Evolutionary conservation across 1,284 basidiomycete genomes (phyloP).

Genomic region (Cryptococcus sp.): DNA sequence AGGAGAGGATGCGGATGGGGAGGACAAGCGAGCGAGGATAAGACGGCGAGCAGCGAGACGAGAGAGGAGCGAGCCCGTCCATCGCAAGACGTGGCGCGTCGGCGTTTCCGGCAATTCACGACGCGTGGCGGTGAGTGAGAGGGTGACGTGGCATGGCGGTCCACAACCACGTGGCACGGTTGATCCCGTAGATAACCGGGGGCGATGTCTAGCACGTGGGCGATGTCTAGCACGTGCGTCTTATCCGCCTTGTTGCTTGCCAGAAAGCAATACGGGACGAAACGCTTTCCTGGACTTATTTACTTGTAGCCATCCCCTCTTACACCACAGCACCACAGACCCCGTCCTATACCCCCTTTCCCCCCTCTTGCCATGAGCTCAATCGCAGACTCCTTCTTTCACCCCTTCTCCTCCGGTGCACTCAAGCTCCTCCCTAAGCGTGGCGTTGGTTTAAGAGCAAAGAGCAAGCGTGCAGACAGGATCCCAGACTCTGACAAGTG

Average conservation of each 20-base stretch:
- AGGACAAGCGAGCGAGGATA: not conserved
- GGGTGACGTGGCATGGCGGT: not conserved
- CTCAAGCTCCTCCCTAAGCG: conserved; percentile 39
- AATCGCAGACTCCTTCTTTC: conserved; percentile 41
- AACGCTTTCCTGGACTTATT: not conserved
- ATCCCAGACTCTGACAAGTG: conserved; percentile 48
- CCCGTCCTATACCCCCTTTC: too few species aligned
- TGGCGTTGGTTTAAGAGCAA: conserved; percentile 36
- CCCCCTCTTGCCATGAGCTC: conserved; percentile 27
- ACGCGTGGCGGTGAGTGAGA: not conserved
- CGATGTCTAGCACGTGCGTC: conserved; percentile 12
- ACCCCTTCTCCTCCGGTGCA: conserved; percentile 47
- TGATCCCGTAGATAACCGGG: not conserved
- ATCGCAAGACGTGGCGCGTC: not conserved
- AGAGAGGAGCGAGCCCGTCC: not conserved
- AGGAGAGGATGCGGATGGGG: not conserved
- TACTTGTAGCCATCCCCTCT: not conserved
- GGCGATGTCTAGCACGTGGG: not conserved
- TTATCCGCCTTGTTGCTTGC: too few species aligned
- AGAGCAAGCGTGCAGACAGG: conserved; percentile 45
- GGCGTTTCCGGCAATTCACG: not conserved
- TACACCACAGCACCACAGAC: too few species aligned
- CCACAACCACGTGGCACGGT: too few species aligned
- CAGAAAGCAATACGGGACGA: too few species aligned
- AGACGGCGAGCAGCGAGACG: not conserved